Percentiles rank a stretch among this genome's conserved stretches.
Evolutionary conservation across 257 asterid species (phyloP).

Genomic region (Ligustrum vulgare): DNA sequence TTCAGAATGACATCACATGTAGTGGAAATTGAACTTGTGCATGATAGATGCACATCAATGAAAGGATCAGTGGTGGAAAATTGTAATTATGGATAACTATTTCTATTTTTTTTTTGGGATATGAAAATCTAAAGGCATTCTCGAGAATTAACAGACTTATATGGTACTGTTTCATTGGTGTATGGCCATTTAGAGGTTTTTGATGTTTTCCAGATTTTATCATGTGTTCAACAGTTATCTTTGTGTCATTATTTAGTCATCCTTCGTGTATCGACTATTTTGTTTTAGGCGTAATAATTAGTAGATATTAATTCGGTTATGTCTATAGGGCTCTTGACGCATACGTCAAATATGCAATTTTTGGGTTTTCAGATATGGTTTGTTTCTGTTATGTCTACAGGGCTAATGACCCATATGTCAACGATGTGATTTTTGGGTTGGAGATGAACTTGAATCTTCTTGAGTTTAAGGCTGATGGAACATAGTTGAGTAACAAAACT

Average conservation of each 20-base stretch:
- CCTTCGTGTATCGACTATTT: neutral
- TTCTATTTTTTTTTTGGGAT: too few relatives aligned
- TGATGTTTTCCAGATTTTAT: neutral
- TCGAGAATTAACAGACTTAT: neutral
- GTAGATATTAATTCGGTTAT: too few relatives aligned
- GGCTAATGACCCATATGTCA: neutral
- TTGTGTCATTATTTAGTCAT: neutral
- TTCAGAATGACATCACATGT: neutral
- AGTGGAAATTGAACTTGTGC: neutral
- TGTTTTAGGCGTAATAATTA: neutral
- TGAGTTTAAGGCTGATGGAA: neutral
- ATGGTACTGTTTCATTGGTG: neutral
- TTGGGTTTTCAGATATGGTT: too few relatives aligned
- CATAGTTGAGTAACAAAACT: neutral
- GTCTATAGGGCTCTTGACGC: too few relatives aligned
- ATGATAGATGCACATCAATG: neutral
- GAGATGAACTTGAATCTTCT: neutral
- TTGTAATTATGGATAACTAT: neutral
- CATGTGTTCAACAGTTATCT: neutral
- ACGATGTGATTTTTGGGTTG: neutral
- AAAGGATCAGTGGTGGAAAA: neutral
- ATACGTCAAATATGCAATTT: too few relatives aligned
- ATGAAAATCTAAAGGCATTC: neutral
- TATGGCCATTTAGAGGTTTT: neutral
- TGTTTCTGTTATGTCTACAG: neutral